phyloP scores from a whole-genome alignment of 1,284 basidiomycete genomes.

The Apiotrichum akiyoshidainum region DNA sequence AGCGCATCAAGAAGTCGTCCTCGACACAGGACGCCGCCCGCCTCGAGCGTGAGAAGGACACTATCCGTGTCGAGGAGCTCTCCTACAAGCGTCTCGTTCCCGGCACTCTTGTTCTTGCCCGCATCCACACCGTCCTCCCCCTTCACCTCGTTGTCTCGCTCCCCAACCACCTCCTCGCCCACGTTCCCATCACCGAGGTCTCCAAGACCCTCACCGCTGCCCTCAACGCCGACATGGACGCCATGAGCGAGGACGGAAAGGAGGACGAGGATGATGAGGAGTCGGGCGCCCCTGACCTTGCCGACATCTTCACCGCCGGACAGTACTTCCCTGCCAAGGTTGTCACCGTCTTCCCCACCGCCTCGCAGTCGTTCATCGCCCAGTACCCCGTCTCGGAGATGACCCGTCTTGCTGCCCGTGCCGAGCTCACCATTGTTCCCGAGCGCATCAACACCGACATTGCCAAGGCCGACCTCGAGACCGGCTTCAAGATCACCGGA shows the following conservation, averaged over 20 bases:
- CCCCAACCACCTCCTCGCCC: slow-evolving; percentile 90
- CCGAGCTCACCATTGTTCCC: slow-evolving; percentile 86
- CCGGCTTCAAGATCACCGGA: slow-evolving; percentile 73
- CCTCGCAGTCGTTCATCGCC: slow-evolving; percentile 44
- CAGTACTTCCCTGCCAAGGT: slow-evolving; percentile 84
- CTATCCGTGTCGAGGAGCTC: slow-evolving; percentile 69
- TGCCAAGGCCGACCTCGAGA: slow-evolving; percentile 69
- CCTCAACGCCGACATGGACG: slow-evolving; percentile 51
- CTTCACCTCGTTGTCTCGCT: slow-evolving; percentile 88
- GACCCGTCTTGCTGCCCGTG: slow-evolving; percentile 54
- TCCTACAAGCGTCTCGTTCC: slow-evolving; percentile 88
- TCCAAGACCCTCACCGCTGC: slow-evolving; percentile 75
- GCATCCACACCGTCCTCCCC: slow-evolving; percentile 81
- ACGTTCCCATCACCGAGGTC: slow-evolving; percentile 92
- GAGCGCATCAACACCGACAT: slow-evolving; percentile 81
- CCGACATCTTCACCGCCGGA: slow-evolving; percentile 73
- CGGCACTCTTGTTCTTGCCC: slow-evolving; percentile 83
- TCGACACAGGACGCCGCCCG: slow-evolving; percentile 55
- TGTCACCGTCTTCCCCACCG: slow-evolving; percentile 47
- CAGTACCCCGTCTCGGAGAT: slow-evolving; percentile 50
- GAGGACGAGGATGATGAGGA: slow-evolving; percentile 42
- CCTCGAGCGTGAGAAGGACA: slow-evolving; percentile 46
- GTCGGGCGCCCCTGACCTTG: slow-evolving; percentile 62
- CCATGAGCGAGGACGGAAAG: slow-evolving; percentile 57
- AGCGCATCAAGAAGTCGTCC: slow-evolving; percentile 53